Percentiles rank a stretch among this genome's conserved stretches.
Evolutionary conservation across 495 filamentous ascomycete species (phyloP).

Genomic region (Penicillium maclennaniae): DNA sequence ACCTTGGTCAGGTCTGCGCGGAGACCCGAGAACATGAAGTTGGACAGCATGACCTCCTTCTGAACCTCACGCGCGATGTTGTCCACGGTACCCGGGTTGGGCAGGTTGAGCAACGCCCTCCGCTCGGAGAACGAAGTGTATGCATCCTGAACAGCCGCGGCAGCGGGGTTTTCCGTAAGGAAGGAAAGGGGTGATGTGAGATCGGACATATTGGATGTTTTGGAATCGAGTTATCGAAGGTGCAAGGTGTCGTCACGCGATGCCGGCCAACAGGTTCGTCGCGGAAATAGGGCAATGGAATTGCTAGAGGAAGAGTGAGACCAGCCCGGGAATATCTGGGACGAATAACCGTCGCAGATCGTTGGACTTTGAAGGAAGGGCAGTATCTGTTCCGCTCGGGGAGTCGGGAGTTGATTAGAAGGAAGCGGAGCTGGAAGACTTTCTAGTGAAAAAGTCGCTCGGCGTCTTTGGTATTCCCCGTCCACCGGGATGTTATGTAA

Average conservation of each 20-base stretch:
- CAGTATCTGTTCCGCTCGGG: conserved; percentile 24
- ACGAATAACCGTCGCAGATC: conserved; percentile 26
- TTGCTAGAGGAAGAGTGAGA: conserved; percentile 29
- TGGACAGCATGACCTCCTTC: conserved; percentile 89
- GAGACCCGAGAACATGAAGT: conserved; percentile 92
- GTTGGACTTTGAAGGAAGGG: conserved; percentile 12
- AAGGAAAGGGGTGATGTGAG: conserved; percentile 57
- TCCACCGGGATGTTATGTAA: conserved; percentile 28
- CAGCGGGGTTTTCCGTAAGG: conserved; percentile 67
- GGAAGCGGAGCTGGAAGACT: conserved; percentile 26
- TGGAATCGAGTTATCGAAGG: conserved; percentile 15
- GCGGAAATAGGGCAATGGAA: conserved; percentile 14
- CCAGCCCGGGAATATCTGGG: conserved; percentile 29
- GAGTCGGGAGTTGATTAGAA: conserved; percentile 17
- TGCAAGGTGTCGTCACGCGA: conserved; percentile 30
- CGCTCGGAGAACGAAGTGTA: conserved; percentile 80
- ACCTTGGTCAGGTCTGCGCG: conserved; percentile 94
- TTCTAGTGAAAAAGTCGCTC: conserved; percentile 31
- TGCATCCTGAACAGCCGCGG: conserved; percentile 65
- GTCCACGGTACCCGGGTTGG: conserved; percentile 90
- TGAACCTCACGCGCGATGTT: conserved; percentile 88
- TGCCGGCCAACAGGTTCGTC: conserved; percentile 17
- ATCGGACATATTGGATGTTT: conserved; percentile 39
- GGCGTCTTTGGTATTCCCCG: conserved; percentile 33
- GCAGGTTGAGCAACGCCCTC: conserved; percentile 79